Base-by-base conservation (phyloP, 225 moss, liverwort and hornwort genomes). In the Climacium dendroides region DNA sequence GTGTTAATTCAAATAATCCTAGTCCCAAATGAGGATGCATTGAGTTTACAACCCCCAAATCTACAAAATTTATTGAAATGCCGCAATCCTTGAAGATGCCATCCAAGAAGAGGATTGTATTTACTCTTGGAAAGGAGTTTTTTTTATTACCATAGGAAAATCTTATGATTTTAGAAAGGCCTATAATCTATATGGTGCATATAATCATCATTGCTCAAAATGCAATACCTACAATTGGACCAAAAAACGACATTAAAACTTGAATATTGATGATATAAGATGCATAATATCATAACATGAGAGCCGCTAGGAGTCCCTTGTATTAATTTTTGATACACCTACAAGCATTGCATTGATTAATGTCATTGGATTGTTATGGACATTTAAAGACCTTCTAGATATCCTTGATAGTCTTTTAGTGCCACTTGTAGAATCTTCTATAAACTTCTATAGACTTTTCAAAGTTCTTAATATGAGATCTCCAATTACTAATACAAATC, bases 91-190 rank as follows among this genome's bases (percentile, higher is more conserved):
- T 13, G 13, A 37, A 67, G 67, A 66, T 5, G 3, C 11, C 19
- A 65, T 65, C 6, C 1, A 65, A 35, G 34, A 35, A 0, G 11
- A 19, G 0, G 19, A 65, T 11, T 0, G 0, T 4, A 1, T 20
- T n/a, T 65, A 4, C 6, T 65, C 8, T 65, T 19, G 2, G 35
- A 20, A 3, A 4, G 4, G 19, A 65, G 1, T 5, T 65, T 19
- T 19, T 12, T 66, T 66, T 2, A 22, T 0, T 12, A 1, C 7
- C 4, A n/a, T n/a, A 2, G 22, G 37, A 4, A 7, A 66, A 67
- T 22, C n/a, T n/a, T 22, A 66, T 66, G n/a, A 20, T 22, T 22
- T 37, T 0, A 12, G 1, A 22, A 35, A n/a, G 11, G 4, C 4
- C 6, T 20, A 66, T n/a, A 66, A 12, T 66, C 22, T 35, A 35